Conservation (phyloP, 2,329 filamentous ascomycete genomes). For the Beauveria sp. region DNA sequence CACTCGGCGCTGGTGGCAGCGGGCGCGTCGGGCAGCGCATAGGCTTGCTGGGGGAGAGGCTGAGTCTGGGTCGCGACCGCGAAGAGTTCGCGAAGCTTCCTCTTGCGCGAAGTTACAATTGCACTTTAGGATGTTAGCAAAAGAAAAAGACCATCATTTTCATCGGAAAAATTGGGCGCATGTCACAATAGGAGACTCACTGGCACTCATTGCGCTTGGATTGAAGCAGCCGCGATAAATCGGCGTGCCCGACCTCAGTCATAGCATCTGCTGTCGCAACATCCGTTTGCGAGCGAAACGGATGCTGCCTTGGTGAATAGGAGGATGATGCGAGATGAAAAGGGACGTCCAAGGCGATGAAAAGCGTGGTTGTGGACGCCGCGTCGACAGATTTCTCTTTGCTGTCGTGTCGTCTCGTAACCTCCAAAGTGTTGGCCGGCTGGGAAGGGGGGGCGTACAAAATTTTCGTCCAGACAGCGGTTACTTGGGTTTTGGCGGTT, state of each 20-base stretch:
- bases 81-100: slow-evolving; percentile 84
- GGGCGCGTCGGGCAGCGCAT: slow-evolving; percentile 49
- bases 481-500: slow-evolving; percentile 1
- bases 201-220: slow-evolving; percentile 55
- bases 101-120: slow-evolving; percentile 78
- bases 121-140: slow-evolving; percentile 46
- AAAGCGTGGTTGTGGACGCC: slow-evolving; percentile 20
- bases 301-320: slow-evolving; percentile 31
- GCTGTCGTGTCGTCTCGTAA: slow-evolving; percentile 2
- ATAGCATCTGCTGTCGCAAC: slow-evolving; percentile 61
- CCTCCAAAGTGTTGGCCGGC: slow-evolving; percentile 7
- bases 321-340: slow-evolving; percentile 23
- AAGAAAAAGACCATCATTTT: slow-evolving; percentile 34
- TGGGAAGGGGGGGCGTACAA: slow-evolving; percentile 6
- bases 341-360: slow-evolving; percentile 22
- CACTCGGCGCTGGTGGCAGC: slow-evolving; percentile 43
- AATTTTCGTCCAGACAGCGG: slow-evolving; percentile 23
- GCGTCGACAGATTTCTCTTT: slow-evolving; percentile 25
- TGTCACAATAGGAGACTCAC: slow-evolving; percentile 39
- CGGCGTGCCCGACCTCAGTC: slow-evolving; percentile 61
- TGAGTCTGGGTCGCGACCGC: slow-evolving; percentile 64
- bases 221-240: slow-evolving; percentile 59
- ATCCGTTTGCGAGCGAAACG: slow-evolving; percentile 61
- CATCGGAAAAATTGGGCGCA: slow-evolving; percentile 44
- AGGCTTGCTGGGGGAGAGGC: slow-evolving; percentile 50